Conservation (phyloP, 1,284 basidiomycete species). For the Ceratobasidium sp. region DNA sequence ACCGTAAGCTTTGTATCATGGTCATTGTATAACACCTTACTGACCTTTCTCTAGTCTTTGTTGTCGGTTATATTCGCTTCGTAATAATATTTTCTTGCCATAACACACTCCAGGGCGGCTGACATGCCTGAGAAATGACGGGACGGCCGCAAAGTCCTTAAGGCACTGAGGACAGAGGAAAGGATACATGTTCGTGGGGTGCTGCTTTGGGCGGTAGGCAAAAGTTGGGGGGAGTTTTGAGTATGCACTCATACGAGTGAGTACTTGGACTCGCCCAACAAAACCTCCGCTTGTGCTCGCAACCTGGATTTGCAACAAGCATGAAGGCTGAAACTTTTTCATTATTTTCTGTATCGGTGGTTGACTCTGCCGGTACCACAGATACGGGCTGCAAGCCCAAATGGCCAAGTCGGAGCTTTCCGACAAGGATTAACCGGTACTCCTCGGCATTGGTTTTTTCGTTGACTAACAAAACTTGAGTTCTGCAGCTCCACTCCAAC, state of each 20-base stretch:
- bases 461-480: background rate
- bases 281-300: background rate
- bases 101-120: background rate
- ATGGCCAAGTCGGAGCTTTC: background rate
- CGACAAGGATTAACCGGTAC: background rate
- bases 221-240: background rate
- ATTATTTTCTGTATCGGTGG: background rate
- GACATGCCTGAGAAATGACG: background rate
- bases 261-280: background rate
- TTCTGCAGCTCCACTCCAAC: background rate
- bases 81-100: background rate
- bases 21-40: background rate
- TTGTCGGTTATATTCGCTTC: conserved; percentile 1
- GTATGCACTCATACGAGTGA: background rate
- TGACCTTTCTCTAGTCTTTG: background rate
- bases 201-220: background rate
- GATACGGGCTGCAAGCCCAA: background rate
- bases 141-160: background rate
- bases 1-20: no score
- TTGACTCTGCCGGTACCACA: background rate
- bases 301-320: background rate
- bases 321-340: background rate
- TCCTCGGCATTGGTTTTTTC: conserved; percentile 1
- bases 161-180: background rate
- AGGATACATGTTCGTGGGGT: background rate